A percentile compares a stretch with the other conserved stretches of the same genome.
These are phyloP conservation scores for Pelargonium citronellum DNA, from an alignment of 441 rosid genomes.

Conservation along the genomic window DNA sequence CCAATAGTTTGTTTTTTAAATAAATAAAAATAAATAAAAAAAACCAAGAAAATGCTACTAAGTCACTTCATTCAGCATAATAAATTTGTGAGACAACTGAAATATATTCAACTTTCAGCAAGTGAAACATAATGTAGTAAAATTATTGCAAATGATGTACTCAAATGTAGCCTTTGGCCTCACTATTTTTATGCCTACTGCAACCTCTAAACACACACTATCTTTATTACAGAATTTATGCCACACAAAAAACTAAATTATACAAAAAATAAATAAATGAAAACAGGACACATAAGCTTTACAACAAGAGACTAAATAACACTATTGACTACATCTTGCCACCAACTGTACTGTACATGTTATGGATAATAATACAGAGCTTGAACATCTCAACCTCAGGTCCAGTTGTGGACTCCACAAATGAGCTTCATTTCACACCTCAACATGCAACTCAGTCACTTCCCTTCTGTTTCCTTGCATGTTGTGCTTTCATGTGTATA, in stretches of 20 bases:
- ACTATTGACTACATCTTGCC: background rate
- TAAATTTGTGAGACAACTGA: too few species aligned
- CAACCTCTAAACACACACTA: background rate
- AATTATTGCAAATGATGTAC: too few species aligned
- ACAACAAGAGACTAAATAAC: background rate
- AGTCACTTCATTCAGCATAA: too few species aligned
- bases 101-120: too few species aligned
- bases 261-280: background rate
- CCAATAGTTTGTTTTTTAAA: too few species aligned
- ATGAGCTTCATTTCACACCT: constrained; percentile 5
- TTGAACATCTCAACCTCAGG: background rate
- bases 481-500: background rate
- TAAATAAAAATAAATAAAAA: too few species aligned
- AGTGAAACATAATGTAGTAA: too few species aligned
- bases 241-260: background rate
- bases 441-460: background rate
- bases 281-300: background rate
- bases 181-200: background rate
- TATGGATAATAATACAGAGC: constrained; percentile 4
- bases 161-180: background rate
- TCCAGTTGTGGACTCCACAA: background rate
- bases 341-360: constrained; percentile 4
- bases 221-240: background rate
- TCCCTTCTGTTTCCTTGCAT: background rate
- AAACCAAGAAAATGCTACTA: too few species aligned